These are phyloP conservation scores for Penicillium salamii DNA, from an alignment of 495 filamentous ascomycete species.

Conservation along the genomic window DNA sequence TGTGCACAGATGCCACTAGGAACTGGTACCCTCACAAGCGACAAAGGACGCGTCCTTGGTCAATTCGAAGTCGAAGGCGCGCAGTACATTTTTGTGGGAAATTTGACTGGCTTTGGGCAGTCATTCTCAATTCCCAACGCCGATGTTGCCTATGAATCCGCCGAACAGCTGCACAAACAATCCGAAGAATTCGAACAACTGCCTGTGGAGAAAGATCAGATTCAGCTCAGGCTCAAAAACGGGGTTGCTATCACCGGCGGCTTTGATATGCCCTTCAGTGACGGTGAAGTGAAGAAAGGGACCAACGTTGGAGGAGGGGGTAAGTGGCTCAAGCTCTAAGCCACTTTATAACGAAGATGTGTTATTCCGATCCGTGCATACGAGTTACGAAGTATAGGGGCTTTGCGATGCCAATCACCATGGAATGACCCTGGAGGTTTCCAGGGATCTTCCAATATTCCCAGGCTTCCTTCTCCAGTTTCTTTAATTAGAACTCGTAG, in stretches of 20 bases:
- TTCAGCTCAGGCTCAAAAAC: slow-evolving; percentile 5
- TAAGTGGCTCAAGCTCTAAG: slow-evolving; percentile 8
- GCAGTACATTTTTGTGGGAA: slow-evolving; percentile 10
- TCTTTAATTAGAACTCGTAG: neutral
- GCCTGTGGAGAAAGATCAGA: slow-evolving; percentile 7
- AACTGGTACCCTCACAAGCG: slow-evolving; percentile 8
- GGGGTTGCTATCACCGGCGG: slow-evolving; percentile 5
- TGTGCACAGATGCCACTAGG: slow-evolving; percentile 11
- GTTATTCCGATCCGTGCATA: too few species aligned
- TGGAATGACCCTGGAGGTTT: too few species aligned
- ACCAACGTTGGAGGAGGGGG: neutral
- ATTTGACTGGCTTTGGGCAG: neutral
- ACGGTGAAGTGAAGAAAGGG: slow-evolving; percentile 5
- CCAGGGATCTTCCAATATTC: too few species aligned
- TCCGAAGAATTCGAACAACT: slow-evolving; percentile 2
- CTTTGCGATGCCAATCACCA: too few species aligned
- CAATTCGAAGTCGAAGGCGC: slow-evolving; percentile 12
- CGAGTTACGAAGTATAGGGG: too few species aligned
- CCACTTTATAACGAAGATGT: too few species aligned
- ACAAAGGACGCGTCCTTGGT: slow-evolving; percentile 8
- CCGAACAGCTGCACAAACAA: slow-evolving; percentile 1
- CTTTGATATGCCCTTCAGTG: slow-evolving; percentile 9
- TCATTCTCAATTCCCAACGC: slow-evolving; percentile 7
- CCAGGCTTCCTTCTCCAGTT: too few species aligned
- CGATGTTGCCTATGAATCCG: slow-evolving; percentile 4